phyloP scores from a whole-genome alignment of 176 grass and related monocot species.

The Oryza australiensis region DNA sequence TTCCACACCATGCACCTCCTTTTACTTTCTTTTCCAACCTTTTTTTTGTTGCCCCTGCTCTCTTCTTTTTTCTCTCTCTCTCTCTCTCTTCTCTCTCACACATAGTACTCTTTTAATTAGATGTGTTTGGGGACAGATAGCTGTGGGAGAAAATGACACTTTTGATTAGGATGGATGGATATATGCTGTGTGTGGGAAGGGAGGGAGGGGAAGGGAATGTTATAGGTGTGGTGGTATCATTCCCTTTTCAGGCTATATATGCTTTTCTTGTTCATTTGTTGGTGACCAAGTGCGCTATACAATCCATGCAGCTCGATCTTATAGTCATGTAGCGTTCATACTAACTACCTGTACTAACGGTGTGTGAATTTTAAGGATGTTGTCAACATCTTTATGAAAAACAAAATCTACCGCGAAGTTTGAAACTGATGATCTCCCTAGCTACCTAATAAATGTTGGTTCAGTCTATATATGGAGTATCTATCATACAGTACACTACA shows the following conservation, averaged over 20 bases:
- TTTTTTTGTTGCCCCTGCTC: not conserved
- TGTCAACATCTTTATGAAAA: not conserved
- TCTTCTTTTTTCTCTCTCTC: not conserved
- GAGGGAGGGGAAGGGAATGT: constrained; percentile 31
- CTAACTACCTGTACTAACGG: not conserved
- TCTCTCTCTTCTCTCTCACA: constrained; percentile 26
- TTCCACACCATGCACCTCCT: constrained; percentile 49
- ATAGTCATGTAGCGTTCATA: not conserved
- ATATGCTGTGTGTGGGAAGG: constrained; percentile 29
- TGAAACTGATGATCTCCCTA: not conserved
- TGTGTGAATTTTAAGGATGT: not conserved
- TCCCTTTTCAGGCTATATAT: constrained; percentile 40
- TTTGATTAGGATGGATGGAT: constrained; percentile 49
- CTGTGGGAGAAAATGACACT: constrained; percentile 52
- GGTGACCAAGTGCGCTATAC: constrained; percentile 24
- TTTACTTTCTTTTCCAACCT: constrained; percentile 23
- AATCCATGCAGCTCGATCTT: not conserved
- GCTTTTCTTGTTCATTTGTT: constrained; percentile 23
- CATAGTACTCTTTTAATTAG: constrained; percentile 20
- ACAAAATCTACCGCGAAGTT: not conserved
- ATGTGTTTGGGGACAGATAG: constrained; percentile 49
- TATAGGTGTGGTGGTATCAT: constrained; percentile 43
- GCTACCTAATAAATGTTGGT: not conserved
- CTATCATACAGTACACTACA: not conserved
- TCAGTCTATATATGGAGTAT: not conserved